These are phyloP conservation scores for Orbilia javanica DNA, from an alignment of 2,329 filamentous ascomycete species.

Conservation along the genomic window DNA sequence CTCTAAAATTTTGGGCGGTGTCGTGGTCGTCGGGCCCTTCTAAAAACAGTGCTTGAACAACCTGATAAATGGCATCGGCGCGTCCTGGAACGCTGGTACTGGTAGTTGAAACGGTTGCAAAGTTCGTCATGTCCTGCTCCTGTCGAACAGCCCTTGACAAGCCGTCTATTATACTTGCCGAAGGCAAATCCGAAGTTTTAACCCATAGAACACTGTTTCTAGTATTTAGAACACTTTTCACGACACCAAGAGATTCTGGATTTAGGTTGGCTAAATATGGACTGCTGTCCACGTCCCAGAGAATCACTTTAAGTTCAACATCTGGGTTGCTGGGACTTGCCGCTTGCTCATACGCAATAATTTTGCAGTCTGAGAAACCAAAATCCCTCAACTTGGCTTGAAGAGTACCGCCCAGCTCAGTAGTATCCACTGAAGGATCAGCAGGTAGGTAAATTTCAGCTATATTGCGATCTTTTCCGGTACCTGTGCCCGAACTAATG, in stretches of 20 bases:
- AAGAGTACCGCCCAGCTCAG: neutral
- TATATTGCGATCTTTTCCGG: too few relatives aligned
- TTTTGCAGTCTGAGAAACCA: neutral
- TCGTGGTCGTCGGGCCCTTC: neutral
- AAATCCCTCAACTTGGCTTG: neutral
- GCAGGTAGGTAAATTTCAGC: neutral
- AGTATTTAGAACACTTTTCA: conserved; percentile 3
- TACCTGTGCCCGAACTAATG: neutral
- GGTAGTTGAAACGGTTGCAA: conserved; percentile 31
- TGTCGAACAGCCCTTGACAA: conserved; percentile 39
- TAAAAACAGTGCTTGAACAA: conserved; percentile 5
- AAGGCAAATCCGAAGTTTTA: conserved; percentile 14
- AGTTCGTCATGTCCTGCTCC: conserved; percentile 33
- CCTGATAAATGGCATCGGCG: conserved; percentile 13
- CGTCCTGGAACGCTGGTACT: neutral
- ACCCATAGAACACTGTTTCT: conserved; percentile 37
- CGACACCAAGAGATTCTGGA: neutral
- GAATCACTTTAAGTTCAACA: conserved; percentile 21
- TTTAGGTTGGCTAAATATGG: conserved; percentile 6
- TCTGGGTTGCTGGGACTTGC: neutral
- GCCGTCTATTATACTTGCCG: conserved; percentile 31
- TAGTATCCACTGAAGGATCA: neutral
- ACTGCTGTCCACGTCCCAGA: conserved; percentile 29
- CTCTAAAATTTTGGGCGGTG: conserved; percentile 30
- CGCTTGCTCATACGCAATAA: neutral